Conservation (phyloP, 2,329 filamentous ascomycete species). For the Ceratocystis variospora region DNA sequence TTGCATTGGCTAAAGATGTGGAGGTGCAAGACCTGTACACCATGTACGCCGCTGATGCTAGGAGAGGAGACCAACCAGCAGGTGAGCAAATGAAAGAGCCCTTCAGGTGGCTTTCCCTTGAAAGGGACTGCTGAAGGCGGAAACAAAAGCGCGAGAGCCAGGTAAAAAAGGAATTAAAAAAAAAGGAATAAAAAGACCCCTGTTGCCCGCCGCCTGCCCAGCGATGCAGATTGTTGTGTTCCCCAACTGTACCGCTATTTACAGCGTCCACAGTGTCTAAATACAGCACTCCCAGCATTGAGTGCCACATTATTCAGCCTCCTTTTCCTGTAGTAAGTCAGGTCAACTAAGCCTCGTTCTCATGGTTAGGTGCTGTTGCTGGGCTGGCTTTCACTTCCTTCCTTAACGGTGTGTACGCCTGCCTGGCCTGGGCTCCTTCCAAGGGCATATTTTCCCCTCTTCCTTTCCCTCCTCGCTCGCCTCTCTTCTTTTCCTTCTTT, state of each 20-base stretch:
- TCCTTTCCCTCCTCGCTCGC: slow-evolving; percentile 17
- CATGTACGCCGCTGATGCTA: not conserved
- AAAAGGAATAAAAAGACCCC: not conserved
- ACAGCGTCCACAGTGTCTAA: not conserved
- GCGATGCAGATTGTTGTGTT: not conserved
- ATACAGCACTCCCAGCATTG: not conserved
- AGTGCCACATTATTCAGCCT: not conserved
- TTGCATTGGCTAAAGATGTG: not conserved
- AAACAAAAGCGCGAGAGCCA: not conserved
- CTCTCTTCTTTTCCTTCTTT: slow-evolving; percentile 19
- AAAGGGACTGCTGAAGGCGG: not conserved
- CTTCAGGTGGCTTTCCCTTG: not conserved
- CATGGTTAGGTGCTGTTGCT: not conserved
- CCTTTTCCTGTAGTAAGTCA: not conserved
- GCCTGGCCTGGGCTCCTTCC: not conserved
- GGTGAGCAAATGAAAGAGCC: too few species aligned
- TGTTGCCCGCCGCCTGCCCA: not conserved
- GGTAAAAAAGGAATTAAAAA: not conserved
- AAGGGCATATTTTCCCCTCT: not conserved
- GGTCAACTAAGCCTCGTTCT: not conserved
- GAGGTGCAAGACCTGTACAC: not conserved
- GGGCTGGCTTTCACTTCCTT: not conserved
- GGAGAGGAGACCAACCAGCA: not conserved
- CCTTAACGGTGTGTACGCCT: not conserved
- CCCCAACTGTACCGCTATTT: not conserved